Evolutionary conservation across 2,329 filamentous ascomycete genomes (phyloP).

Genomic region (Phaeomoniella chlamydospora): DNA sequence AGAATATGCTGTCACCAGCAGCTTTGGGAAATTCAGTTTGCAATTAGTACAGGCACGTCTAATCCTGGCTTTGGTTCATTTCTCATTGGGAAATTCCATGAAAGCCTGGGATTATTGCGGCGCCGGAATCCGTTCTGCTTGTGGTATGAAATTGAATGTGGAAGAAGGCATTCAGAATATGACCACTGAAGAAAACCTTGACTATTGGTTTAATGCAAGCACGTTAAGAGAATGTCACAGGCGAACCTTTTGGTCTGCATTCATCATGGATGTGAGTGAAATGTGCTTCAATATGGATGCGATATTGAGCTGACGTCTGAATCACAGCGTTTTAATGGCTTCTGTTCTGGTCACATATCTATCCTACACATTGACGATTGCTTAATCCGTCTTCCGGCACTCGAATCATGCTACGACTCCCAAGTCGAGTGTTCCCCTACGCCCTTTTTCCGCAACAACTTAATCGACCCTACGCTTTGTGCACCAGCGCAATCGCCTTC

Average conservation of each 20-base stretch:
- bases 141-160: constrained; percentile 47
- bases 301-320: constrained; percentile 6
- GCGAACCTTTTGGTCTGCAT: constrained; percentile 59
- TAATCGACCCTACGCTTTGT: constrained; percentile 21
- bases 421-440: constrained; percentile 38
- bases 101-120: constrained; percentile 52
- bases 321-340: constrained; percentile 41
- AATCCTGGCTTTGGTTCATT: constrained; percentile 52
- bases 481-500: constrained; percentile 22
- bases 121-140: constrained; percentile 44
- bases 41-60: constrained; percentile 54
- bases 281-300: constrained; percentile 7
- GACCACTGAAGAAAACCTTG: constrained; percentile 29
- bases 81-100: constrained; percentile 42
- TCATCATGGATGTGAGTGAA: constrained; percentile 47
- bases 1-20: constrained; percentile 38
- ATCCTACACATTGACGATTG: constrained; percentile 51
- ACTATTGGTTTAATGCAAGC: constrained; percentile 42
- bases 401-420: constrained; percentile 46
- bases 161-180: constrained; percentile 39
- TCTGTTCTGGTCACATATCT: constrained; percentile 38
- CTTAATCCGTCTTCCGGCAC: constrained; percentile 51
- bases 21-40: constrained; percentile 38
- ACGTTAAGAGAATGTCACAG: constrained; percentile 52
- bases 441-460: constrained; percentile 44